Evolutionary conservation across 352 stramenopile genomes (phyloP).

Genomic region (Pilasporangium apinafurcum): DNA sequence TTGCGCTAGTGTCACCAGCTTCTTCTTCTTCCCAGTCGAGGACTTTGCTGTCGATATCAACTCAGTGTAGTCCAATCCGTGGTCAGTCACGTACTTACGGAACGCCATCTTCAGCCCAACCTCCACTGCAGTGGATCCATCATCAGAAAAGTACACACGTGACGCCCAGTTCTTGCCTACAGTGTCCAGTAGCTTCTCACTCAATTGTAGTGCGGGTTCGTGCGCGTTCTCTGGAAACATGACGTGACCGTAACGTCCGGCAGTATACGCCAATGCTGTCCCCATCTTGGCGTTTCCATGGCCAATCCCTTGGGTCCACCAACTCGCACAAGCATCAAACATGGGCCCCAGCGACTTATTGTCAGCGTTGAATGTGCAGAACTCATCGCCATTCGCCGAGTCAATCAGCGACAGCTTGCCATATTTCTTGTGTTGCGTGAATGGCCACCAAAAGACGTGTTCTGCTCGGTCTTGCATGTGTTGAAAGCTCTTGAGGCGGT

Average conservation of each 20-base stretch:
- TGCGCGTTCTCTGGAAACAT: slow-evolving; percentile 91
- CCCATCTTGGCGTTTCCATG: slow-evolving; percentile 87
- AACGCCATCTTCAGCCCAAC: slow-evolving; percentile 91
- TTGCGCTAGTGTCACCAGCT: slow-evolving; percentile 80
- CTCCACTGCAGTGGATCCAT: slow-evolving; percentile 88
- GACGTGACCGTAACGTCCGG: slow-evolving; percentile 88
- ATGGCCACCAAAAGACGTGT: slow-evolving; percentile 90
- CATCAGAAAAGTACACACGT: slow-evolving; percentile 90
- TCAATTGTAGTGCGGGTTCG: slow-evolving; percentile 75
- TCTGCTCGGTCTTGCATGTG: slow-evolving; percentile 54
- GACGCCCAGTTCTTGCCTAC: slow-evolving; percentile 81
- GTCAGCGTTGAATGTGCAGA: slow-evolving; percentile 42
- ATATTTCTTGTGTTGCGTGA: slow-evolving; percentile 89
- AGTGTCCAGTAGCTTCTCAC: slow-evolving; percentile 65
- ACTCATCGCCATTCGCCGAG: slow-evolving; percentile 87
- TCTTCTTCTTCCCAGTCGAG: slow-evolving; percentile 15
- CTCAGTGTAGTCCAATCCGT: slow-evolving; percentile 49
- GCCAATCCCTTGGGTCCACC: slow-evolving; percentile 91
- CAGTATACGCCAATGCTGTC: slow-evolving; percentile 82
- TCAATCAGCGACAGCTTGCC: slow-evolving; percentile 83
- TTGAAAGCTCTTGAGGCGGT: slow-evolving; percentile 41
- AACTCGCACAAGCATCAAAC: slow-evolving; percentile 89
- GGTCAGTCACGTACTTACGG: slow-evolving; percentile 75
- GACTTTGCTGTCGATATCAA: slow-evolving; percentile 16
- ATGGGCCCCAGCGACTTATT: slow-evolving; percentile 55